Percentiles rank a stretch among this genome's conserved stretches.
phyloP scores from a whole-genome alignment of 2,329 filamentous ascomycete species.

The Hymenoscyphus infarciens region DNA sequence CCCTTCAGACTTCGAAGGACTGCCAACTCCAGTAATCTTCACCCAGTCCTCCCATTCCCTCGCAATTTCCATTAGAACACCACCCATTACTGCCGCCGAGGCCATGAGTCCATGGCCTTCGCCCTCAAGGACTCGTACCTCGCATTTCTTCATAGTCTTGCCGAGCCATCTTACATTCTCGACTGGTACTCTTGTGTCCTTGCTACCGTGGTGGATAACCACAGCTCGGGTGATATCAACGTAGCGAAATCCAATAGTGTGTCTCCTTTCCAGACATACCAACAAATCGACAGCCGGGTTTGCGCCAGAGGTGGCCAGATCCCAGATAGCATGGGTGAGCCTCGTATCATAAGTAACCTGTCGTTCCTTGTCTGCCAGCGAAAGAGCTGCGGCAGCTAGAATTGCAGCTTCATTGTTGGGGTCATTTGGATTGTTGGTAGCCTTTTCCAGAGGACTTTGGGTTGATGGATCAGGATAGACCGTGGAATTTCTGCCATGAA shows the following conservation, averaged over 20 bases:
- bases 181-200: constrained; percentile 86
- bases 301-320: constrained; percentile 81
- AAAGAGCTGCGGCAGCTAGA: constrained; percentile 52
- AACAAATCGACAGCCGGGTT: constrained; percentile 93
- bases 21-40: constrained; percentile 48
- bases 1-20: constrained; percentile 26
- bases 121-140: constrained; percentile 83
- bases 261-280: constrained; percentile 85
- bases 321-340: constrained; percentile 92
- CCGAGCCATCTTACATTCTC: constrained; percentile 95
- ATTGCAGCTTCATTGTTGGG: constrained; percentile 34
- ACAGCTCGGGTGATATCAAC: constrained; percentile 90
- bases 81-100: constrained; percentile 86
- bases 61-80: constrained; percentile 90
- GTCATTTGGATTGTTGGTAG: constrained; percentile 29
- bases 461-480: constrained; percentile 32
- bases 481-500: constrained; percentile 30
- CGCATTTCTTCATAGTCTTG: constrained; percentile 88
- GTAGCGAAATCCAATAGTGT: constrained; percentile 93
- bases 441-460: constrained; percentile 26
- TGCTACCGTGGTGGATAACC: constrained; percentile 89
- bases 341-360: constrained; percentile 76
- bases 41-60: constrained; percentile 92
- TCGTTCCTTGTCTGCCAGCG: constrained; percentile 66
- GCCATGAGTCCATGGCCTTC: constrained; percentile 97